Evolutionary conservation across 768 basidiomycete genomes (phyloP).

Genomic region (Pleurotus ostreatus): DNA sequence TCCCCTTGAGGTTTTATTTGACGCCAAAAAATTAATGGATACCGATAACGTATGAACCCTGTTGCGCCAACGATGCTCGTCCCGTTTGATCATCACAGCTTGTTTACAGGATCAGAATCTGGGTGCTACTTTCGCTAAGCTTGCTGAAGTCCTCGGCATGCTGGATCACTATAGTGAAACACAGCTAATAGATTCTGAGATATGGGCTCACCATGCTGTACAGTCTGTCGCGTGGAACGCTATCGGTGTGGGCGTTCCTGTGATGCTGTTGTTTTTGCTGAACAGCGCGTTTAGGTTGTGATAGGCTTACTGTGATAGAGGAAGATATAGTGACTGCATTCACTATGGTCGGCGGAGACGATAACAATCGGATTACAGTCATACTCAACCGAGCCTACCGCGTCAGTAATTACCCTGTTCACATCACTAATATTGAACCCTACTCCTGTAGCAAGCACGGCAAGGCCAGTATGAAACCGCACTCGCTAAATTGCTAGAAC

Average conservation of each 20-base stretch:
- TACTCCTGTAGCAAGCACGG: constrained; percentile 49
- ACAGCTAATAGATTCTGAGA: constrained; percentile 53
- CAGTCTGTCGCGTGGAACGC: constrained; percentile 72
- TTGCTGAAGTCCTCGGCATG: constrained; percentile 60
- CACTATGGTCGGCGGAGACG: constrained; percentile 50
- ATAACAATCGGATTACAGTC: constrained; percentile 58
- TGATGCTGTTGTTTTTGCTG: constrained; percentile 8
- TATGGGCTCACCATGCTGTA: constrained; percentile 71
- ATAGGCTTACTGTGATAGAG: constrained; percentile 58
- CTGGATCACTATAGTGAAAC: constrained; percentile 71
- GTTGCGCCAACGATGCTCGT: not conserved
- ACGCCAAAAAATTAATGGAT: constrained; percentile 72
- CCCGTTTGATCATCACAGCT: not conserved
- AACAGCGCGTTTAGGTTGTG: constrained; percentile 47
- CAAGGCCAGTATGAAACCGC: constrained; percentile 65
- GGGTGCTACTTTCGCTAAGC: constrained; percentile 62
- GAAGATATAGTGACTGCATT: constrained; percentile 70
- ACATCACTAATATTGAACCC: constrained; percentile 3
- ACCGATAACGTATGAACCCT: constrained; percentile 48
- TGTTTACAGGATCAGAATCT: constrained; percentile 62
- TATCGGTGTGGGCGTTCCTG: constrained; percentile 41
- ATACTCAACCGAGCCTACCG: constrained; percentile 65
- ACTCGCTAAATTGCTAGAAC: constrained; percentile 59
- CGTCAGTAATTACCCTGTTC: constrained; percentile 30
- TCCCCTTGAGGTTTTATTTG: constrained; percentile 72